A percentile compares a stretch with the other conserved stretches of the same genome.
Evolutionary conservation across 2,329 filamentous ascomycete genomes (phyloP).

Genomic region (Chalaropsis thielavioides): DNA sequence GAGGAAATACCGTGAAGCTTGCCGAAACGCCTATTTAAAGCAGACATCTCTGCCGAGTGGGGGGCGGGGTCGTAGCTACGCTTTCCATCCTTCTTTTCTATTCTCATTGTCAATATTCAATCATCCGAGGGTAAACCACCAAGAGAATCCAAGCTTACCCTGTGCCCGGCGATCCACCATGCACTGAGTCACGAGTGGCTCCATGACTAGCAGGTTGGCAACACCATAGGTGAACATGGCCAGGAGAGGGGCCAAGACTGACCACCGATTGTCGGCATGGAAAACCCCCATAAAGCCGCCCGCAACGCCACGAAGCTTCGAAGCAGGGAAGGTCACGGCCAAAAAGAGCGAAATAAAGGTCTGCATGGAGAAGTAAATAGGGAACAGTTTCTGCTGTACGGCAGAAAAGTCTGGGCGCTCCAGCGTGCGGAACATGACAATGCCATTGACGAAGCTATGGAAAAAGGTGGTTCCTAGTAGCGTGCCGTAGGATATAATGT

Average conservation of each 20-base stretch:
- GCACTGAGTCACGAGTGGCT: constrained; percentile 58
- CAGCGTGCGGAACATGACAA: constrained; percentile 62
- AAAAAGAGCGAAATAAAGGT: constrained; percentile 57
- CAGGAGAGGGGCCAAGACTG: constrained; percentile 52
- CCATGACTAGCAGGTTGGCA: constrained; percentile 54
- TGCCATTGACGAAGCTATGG: constrained; percentile 65
- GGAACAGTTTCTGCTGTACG: constrained; percentile 70
- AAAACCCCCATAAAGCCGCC: constrained; percentile 42
- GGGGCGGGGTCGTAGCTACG: constrained; percentile 65
- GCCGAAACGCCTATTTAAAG: constrained; percentile 64
- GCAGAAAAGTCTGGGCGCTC: constrained; percentile 67
- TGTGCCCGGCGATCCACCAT: constrained; percentile 68
- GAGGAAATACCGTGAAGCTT: constrained; percentile 70
- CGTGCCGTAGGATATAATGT: constrained; percentile 70
- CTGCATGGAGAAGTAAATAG: constrained; percentile 78
- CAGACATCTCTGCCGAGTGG: constrained; percentile 72
- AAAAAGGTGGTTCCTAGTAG: constrained; percentile 77
- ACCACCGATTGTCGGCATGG: constrained; percentile 44
- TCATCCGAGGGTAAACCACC: background rate
- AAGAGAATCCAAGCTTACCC: constrained; percentile 37
- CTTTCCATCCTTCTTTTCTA: constrained; percentile 79
- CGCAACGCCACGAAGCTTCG: constrained; percentile 28
- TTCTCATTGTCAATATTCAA: constrained; percentile 3
- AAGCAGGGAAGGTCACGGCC: constrained; percentile 67
- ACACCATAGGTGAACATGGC: constrained; percentile 57